These are phyloP conservation scores for Fusarium avenaceum DNA, from an alignment of 2,329 filamentous ascomycete species.

Conservation along the genomic window DNA sequence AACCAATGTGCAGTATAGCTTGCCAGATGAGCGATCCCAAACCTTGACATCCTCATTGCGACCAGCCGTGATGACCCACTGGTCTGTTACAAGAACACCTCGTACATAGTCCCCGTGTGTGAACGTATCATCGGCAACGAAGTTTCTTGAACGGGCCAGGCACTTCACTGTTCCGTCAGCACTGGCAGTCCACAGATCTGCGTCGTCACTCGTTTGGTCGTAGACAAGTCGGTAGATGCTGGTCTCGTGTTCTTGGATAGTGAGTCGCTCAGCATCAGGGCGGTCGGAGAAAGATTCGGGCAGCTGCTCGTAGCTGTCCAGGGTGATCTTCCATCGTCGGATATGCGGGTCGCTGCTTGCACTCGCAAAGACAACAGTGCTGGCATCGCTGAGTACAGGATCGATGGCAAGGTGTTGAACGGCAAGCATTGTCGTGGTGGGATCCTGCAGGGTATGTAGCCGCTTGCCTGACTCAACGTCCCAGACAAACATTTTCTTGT, in stretches of 20 bases:
- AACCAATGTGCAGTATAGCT: slow-evolving; percentile 78
- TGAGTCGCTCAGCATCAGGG: slow-evolving; percentile 60
- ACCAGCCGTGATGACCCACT: slow-evolving; percentile 88
- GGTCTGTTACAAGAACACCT: slow-evolving; percentile 79
- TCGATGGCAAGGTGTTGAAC: slow-evolving; percentile 86
- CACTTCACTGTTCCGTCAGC: slow-evolving; percentile 91
- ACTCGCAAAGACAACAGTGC: slow-evolving; percentile 75
- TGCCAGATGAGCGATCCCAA: slow-evolving; percentile 83
- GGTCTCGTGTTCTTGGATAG: slow-evolving; percentile 86
- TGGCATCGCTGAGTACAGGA: slow-evolving; percentile 66
- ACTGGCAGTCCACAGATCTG: slow-evolving; percentile 91
- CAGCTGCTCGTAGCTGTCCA: slow-evolving; percentile 67
- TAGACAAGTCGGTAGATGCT: slow-evolving; percentile 87
- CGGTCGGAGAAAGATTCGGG: slow-evolving; percentile 59
- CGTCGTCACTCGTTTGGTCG: slow-evolving; percentile 70
- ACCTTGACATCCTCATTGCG: slow-evolving; percentile 92
- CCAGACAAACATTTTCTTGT: slow-evolving; percentile 88
- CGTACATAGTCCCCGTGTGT: slow-evolving; percentile 91
- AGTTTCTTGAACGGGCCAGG: slow-evolving; percentile 76
- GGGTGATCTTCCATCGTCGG: slow-evolving; percentile 77
- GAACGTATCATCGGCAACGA: slow-evolving; percentile 78
- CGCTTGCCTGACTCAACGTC: slow-evolving; percentile 75
- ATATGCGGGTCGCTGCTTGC: slow-evolving; percentile 86
- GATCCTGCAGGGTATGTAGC: slow-evolving; percentile 83
- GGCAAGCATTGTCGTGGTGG: slow-evolving; percentile 77